These are phyloP conservation scores for Argentina anserina DNA, from an alignment of 306 rosid genomes.

Conservation along the genomic window DNA sequence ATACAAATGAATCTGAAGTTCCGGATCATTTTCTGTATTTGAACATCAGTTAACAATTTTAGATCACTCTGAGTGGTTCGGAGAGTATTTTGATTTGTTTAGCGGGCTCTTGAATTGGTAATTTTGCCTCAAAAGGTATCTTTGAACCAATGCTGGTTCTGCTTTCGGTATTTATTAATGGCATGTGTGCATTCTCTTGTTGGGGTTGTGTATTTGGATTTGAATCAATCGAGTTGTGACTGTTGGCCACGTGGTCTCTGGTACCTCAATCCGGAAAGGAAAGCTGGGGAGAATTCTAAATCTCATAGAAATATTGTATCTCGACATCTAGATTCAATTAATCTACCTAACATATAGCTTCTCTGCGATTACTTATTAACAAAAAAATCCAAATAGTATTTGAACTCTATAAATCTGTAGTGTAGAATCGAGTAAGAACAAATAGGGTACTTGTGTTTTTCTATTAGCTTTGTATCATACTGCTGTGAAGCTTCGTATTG, in stretches of 20 bases:
- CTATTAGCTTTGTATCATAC: not conserved
- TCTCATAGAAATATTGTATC: not conserved
- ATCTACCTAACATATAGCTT: not conserved
- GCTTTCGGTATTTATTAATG: not conserved
- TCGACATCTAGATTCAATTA: not conserved
- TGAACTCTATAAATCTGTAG: not conserved
- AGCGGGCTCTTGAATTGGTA: not conserved
- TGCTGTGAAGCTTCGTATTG: no score
- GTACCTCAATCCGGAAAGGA: not conserved
- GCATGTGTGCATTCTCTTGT: not conserved
- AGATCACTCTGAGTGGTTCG: not conserved
- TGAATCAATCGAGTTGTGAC: not conserved
- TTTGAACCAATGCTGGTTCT: no score
- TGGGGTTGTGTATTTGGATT: not conserved
- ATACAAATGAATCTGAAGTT: not conserved
- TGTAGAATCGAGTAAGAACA: not conserved
- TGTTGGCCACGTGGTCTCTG: not conserved
- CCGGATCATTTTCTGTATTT: not conserved
- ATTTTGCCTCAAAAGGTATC: not conserved
- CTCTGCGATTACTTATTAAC: not conserved
- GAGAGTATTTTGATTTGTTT: not conserved
- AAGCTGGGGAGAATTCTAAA: not conserved
- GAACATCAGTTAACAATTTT: not conserved
- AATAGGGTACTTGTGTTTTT: not conserved
- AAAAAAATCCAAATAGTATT: not conserved